Conservation (phyloP, 2,329 filamentous ascomycete species). For the Raffaelea deltoideospora region DNA sequence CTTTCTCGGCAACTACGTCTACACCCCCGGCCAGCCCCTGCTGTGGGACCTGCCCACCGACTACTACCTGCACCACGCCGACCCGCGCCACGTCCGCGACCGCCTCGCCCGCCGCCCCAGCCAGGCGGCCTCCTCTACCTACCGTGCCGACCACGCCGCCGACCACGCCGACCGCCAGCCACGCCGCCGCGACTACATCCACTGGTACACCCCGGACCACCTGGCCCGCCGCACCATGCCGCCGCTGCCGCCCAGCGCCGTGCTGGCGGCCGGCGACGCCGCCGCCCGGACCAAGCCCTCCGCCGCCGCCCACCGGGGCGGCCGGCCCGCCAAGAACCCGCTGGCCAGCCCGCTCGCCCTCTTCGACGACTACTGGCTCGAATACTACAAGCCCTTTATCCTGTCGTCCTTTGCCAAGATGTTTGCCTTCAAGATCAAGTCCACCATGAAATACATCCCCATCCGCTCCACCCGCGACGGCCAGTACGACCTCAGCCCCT, state of each 20-base stretch:
- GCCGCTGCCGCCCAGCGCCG: conserved; percentile 15
- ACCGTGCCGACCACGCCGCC: no score
- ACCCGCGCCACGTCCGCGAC: conserved; percentile 57
- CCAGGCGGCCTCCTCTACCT: no score
- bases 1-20: conserved; percentile 93
- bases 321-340: conserved; percentile 19
- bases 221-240: conserved; percentile 50
- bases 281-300: background rate
- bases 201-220: conserved; percentile 70
- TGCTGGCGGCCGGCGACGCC: conserved; percentile 7
- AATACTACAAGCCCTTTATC: conserved; percentile 83
- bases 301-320: conserved; percentile 8
- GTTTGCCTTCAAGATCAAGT: conserved; percentile 85
- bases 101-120: conserved; percentile 18
- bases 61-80: conserved; percentile 85
- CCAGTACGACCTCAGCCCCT: conserved; percentile 75
- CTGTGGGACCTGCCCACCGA: conserved; percentile 92
- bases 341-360: conserved; percentile 40
- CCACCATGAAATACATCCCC: conserved; percentile 69
- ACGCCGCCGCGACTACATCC: conserved; percentile 52
- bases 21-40: conserved; percentile 76
- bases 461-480: conserved; percentile 57
- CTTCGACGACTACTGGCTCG: conserved; percentile 92
- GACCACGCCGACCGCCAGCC: background rate
- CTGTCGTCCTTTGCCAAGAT: conserved; percentile 85